Evolutionary conservation across 2,329 filamentous ascomycete species (phyloP), one percentile per base, ranked within the genome.

Genomic region (Colletotrichum lentis): DNA sequence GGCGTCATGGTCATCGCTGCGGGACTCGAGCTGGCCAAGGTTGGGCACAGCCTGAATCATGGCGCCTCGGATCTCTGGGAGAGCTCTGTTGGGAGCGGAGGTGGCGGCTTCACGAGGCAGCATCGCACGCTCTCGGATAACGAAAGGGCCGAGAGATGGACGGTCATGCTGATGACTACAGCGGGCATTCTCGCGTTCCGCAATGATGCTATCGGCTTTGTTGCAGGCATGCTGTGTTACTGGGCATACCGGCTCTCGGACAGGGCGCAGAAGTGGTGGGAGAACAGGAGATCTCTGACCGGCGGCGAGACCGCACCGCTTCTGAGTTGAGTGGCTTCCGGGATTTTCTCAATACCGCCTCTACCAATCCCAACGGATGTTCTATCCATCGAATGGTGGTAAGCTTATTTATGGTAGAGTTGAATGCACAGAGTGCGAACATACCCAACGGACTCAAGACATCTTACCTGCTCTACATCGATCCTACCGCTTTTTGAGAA

Each of bases 1-100:
- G 94, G 93, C 0, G 85, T 98, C 63, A 94, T 97, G 87, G 94
- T 98, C 2, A 84, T 97, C 35, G 94, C 93, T 0, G 92, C 95
- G 0, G 96, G 95, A 0, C 81, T 97, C 52, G 95, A 98, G 78
- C 83, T 98, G 16, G 91, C 92, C 24, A 92, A 92, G 74, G 94
- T 96, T 0, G 94, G 93, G 0, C 90, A 94, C 76, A 92, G 89
- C 67, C 81, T 97, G 44, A 96, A 97, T 74, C 88, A 91, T n/a
- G 88, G 86, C 1, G 88, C 86, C 3, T 76, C 83, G 22, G 87
- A 89, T 74, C 73, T 90, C 78, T 80, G 91, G 91, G 72, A 84
- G 82, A 73, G 85, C 84, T 81, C 80, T 10, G 77, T 76, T 8
- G 77, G 76, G 77, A 85, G 67, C 73, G 77, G 76, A n/a, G 73